phyloP scores from a whole-genome alignment of 768 basidiomycete genomes.

The Amanita rimosa region DNA sequence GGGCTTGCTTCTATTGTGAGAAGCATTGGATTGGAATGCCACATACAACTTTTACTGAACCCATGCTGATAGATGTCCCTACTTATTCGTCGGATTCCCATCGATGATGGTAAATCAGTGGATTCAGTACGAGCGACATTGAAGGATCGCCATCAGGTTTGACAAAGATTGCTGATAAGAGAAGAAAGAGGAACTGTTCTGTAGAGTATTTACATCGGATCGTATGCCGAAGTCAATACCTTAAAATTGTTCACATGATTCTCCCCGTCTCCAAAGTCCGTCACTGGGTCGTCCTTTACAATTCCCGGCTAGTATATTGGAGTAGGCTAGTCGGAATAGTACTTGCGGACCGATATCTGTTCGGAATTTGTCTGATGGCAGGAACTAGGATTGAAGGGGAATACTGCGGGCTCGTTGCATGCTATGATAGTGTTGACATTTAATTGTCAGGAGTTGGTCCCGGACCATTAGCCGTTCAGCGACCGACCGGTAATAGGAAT shows the following conservation, averaged over 20 bases:
- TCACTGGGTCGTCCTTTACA: not conserved
- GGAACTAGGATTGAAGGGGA: not conserved
- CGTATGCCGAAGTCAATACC: not conserved
- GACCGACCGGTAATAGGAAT: not conserved
- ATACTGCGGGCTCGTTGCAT: not conserved
- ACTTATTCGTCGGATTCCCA: slow-evolving; percentile 24
- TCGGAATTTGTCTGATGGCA: not conserved
- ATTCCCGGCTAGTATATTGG: not conserved
- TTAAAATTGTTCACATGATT: not conserved
- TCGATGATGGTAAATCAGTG: not conserved
- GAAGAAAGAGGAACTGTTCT: not conserved
- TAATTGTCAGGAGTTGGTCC: no score
- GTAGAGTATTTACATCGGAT: not conserved
- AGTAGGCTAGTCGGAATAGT: no score
- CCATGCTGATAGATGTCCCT: slow-evolving; percentile 25
- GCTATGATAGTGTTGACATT: not conserved
- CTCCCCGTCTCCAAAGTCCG: not conserved
- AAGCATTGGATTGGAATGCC: not conserved
- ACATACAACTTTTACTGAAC: not conserved
- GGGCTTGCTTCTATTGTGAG: slow-evolving; percentile 52
- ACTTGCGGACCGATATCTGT: not conserved
- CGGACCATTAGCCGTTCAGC: not conserved
- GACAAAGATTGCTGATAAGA: no score
- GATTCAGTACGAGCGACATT: not conserved
- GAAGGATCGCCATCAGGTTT: not conserved